These are phyloP conservation scores for Russula lepida DNA, from an alignment of 768 basidiomycete species.

Conservation along the genomic window DNA sequence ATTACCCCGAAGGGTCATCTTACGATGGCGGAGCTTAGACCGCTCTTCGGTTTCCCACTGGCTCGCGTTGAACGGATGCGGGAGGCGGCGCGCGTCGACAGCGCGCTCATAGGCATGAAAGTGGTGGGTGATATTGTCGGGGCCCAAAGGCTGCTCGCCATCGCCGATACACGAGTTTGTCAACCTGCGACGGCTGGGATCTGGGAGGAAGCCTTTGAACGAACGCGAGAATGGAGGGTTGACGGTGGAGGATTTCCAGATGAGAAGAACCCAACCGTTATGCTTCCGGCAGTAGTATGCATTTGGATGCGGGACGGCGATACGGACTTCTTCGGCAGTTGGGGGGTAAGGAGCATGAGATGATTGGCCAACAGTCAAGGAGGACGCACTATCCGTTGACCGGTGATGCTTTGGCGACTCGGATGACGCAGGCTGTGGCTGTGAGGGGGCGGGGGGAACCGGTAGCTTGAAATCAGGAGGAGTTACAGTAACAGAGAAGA, in stretches of 20 bases:
- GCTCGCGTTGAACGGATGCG: conserved; percentile 47
- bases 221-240: conserved; percentile 53
- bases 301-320: conserved; percentile 69
- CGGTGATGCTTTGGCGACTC: conserved; percentile 6
- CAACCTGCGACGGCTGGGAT: conserved; percentile 41
- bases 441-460: conserved; percentile 23
- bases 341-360: conserved; percentile 31
- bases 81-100: conserved; percentile 59
- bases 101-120: conserved; percentile 69
- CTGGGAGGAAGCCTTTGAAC: conserved; percentile 47
- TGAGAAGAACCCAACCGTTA: conserved; percentile 74
- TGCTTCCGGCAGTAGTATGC: conserved; percentile 79
- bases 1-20: conserved; percentile 31
- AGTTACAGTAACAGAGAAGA: conserved; percentile 50
- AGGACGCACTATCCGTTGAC: neutral
- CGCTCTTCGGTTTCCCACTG: conserved; percentile 50
- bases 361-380: conserved; percentile 17
- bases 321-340: conserved; percentile 55
- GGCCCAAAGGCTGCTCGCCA: conserved; percentile 38
- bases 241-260: conserved; percentile 56
- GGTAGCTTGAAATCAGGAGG: conserved; percentile 28
- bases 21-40: conserved; percentile 47
- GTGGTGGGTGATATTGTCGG: conserved; percentile 63
- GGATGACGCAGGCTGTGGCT: conserved; percentile 16
- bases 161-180: conserved; percentile 46